Evolutionary conservation across 2,329 filamentous ascomycete genomes (phyloP).

Genomic region (Aspergillus transmontanensis): DNA sequence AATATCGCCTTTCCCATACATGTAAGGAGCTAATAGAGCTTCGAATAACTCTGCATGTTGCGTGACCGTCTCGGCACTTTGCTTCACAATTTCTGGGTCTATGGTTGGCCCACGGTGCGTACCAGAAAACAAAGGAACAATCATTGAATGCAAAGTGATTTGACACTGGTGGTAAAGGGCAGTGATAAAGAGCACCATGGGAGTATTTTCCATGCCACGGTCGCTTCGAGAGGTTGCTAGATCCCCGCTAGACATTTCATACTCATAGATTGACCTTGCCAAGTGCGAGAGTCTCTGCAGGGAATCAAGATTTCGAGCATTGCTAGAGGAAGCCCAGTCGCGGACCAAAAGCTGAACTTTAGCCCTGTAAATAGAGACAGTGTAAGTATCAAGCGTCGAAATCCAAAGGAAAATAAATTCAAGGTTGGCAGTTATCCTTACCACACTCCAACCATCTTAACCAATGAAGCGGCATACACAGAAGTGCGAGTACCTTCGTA

Average conservation of each 20-base stretch:
- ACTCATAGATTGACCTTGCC: background rate
- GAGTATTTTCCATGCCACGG: background rate
- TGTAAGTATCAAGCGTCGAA: background rate
- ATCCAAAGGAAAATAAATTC: background rate
- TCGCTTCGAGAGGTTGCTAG: background rate
- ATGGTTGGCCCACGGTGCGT: background rate
- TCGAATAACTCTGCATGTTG: background rate
- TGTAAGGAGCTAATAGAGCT: conserved; percentile 1
- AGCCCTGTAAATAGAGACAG: background rate
- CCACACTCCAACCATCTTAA: conserved; percentile 6
- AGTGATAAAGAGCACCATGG: background rate
- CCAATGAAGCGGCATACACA: background rate
- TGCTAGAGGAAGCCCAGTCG: background rate
- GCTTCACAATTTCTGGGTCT: background rate
- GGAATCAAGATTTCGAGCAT: background rate
- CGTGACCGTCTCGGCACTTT: background rate
- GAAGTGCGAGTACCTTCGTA: background rate
- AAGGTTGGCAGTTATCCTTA: background rate
- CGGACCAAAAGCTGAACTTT: background rate
- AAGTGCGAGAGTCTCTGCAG: background rate
- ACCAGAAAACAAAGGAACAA: conserved; percentile 4
- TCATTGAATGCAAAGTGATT: conserved; percentile 2
- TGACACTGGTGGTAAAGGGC: conserved; percentile 5
- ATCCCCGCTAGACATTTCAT: background rate
- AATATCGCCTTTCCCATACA: background rate